Conservation (phyloP, 2,329 filamentous ascomycete species). For the Arthrobotrys sinensis region DNA sequence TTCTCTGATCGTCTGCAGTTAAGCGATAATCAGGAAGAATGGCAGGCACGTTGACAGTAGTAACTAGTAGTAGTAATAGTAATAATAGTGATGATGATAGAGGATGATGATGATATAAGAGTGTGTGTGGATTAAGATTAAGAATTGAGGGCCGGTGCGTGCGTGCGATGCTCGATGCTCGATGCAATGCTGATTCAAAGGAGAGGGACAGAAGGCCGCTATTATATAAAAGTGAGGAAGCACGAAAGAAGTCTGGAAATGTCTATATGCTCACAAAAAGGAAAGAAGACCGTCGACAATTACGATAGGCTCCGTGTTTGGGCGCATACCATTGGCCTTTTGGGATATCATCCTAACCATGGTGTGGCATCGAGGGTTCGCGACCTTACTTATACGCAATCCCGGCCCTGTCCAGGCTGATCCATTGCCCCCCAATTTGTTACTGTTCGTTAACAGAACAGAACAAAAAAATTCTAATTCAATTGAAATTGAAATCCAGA, state of each 20-base stretch:
- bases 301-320: conserved; percentile 56
- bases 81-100: background rate
- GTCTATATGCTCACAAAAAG: conserved; percentile 43
- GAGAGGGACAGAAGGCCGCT: conserved; percentile 21
- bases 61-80: conserved; percentile 11
- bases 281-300: conserved; percentile 27
- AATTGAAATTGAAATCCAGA: background rate
- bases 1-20: conserved; percentile 51
- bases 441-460: background rate
- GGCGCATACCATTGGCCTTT: conserved; percentile 59
- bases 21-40: conserved; percentile 50
- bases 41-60: conserved; percentile 3
- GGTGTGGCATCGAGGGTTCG: conserved; percentile 56
- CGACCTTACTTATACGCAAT: conserved; percentile 55
- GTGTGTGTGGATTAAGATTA: conserved; percentile 20
- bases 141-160: background rate
- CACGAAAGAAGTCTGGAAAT: conserved; percentile 32
- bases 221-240: conserved; percentile 33
- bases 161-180: conserved; percentile 8
- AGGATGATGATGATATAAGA: background rate
- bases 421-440: conserved; percentile 8
- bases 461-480: background rate
- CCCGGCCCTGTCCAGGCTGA: conserved; percentile 27
- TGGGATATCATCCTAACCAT: conserved; percentile 37
- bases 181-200: conserved; percentile 4